Evolutionary conservation across 2,329 filamentous ascomycete species (phyloP), one percentile per base, ranked within the genome.

Genomic region (Aspergillus melleus): DNA sequence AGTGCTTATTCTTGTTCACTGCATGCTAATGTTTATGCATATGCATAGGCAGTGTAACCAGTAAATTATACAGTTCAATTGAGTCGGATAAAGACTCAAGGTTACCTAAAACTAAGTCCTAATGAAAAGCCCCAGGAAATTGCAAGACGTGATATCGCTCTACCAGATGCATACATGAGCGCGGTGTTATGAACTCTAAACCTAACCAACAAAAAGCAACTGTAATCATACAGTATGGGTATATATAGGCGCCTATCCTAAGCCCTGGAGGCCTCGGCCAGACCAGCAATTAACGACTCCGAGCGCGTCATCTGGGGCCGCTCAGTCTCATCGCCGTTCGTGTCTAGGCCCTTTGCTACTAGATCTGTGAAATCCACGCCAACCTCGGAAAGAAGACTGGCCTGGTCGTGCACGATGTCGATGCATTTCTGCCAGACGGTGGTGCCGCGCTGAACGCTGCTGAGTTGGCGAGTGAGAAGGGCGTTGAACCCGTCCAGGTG

Each of bases 401-500:
- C 91, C 77, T 98, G 93, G 55, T 89, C 86, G 73, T 86, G 89
- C 4, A 94, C 92, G 65, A 90, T 85, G 49, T 89, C 86, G 80
- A 97, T 88, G 76, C 95, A 98, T 70, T 90, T 85, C 55, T 84
- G 85, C 91, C 92, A 97, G 1, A 91, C 84, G 49, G 86, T 83
- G 14, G 89, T 89, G n/a, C 85, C 88, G 53, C 82, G 84, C 61
- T 96, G 89, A 2, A 95, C 90, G 72, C 90, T 92, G 77, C 92
- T 96, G 62, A 99, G 80, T 77, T 98, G 95, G 60, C 94, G 83
- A 39, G 84, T 86, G 42, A 99, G 81, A 54, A 95, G 87, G 50
- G 83, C 83, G 70, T 97, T 98, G 81, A 98, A 98, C 2, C 88
- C 88, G 68, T 97, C 93, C 1, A 98, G 87, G 72, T 96, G 88